Evolutionary conservation across 139 green algal genomes (phyloP).

Genomic region (Picochlorum sp.): DNA sequence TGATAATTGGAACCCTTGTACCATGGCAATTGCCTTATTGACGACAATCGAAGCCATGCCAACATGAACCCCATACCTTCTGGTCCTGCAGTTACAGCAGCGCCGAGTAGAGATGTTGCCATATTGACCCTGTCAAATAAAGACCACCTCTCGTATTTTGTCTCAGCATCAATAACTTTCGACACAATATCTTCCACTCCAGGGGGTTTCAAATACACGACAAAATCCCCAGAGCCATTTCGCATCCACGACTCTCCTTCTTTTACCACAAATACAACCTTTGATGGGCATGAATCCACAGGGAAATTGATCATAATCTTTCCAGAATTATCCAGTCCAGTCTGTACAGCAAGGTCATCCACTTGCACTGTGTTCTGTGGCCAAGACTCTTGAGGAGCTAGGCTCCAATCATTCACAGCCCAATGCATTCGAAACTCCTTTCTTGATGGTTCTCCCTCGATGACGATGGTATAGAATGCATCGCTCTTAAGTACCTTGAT

Average conservation of each 20-base stretch:
- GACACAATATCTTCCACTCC: conserved; percentile 9
- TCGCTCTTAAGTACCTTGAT: background rate
- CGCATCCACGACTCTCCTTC: conserved; percentile 53
- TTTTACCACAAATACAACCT: conserved; percentile 59
- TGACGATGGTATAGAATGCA: background rate
- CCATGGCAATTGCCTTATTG: conserved; percentile 64
- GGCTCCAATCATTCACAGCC: conserved; percentile 62
- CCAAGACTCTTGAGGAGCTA: conserved; percentile 16
- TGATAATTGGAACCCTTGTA: conserved; percentile 61
- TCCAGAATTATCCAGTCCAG: conserved; percentile 27
- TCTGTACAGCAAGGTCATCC: conserved; percentile 49
- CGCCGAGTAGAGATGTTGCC: conserved; percentile 53
- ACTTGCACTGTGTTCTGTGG: conserved; percentile 22
- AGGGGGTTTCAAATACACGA: conserved; percentile 44
- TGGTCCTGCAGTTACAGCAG: conserved; percentile 33
- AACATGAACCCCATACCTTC: conserved; percentile 58
- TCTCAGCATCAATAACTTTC: conserved; percentile 42
- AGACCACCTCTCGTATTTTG: conserved; percentile 43
- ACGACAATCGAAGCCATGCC: conserved; percentile 68
- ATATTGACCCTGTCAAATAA: conserved; percentile 61
- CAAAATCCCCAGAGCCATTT: conserved; percentile 43
- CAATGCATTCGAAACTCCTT: conserved; percentile 54
- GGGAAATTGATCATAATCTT: conserved; percentile 32
- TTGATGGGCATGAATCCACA: conserved; percentile 21
- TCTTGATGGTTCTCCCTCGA: background rate